Percentiles rank a stretch among this genome's conserved stretches.
Evolutionary conservation across 2,329 filamentous ascomycete genomes (phyloP).

Genomic region (Westerdykella sp.): DNA sequence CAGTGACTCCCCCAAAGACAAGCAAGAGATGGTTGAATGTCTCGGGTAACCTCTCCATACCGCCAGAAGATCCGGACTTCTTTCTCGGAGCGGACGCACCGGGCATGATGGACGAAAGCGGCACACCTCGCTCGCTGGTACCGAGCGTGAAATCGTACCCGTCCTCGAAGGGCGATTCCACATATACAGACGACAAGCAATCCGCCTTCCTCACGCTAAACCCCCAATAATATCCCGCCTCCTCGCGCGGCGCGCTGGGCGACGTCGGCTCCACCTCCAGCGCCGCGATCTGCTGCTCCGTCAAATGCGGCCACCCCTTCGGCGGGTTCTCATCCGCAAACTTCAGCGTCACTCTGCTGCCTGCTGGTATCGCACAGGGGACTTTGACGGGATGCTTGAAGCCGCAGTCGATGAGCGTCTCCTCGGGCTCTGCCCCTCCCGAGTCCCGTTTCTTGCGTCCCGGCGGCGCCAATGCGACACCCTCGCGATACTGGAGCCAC

Average conservation of each 20-base stretch:
- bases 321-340: constrained; percentile 47
- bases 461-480: constrained; percentile 51
- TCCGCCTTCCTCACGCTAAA: constrained; percentile 62
- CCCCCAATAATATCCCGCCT: constrained; percentile 82
- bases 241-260: constrained; percentile 62
- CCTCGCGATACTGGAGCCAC: constrained; percentile 75
- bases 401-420: constrained; percentile 47
- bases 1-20: constrained; percentile 74
- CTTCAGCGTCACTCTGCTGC: constrained; percentile 67
- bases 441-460: constrained; percentile 3
- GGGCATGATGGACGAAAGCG: constrained; percentile 36
- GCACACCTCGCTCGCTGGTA: constrained; percentile 68
- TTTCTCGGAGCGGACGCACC: background rate
- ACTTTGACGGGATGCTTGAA: constrained; percentile 48
- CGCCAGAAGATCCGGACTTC: constrained; percentile 1
- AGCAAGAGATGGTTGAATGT: constrained; percentile 67
- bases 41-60: constrained; percentile 16
- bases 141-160: constrained; percentile 81
- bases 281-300: constrained; percentile 15
- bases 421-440: constrained; percentile 3
- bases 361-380: constrained; percentile 56
- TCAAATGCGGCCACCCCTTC: constrained; percentile 23
- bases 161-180: constrained; percentile 65
- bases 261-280: constrained; percentile 56
- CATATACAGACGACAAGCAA: constrained; percentile 68